These are phyloP conservation scores for Quercus variabilis DNA, from an alignment of 306 rosid genomes.

Conservation along the genomic window DNA sequence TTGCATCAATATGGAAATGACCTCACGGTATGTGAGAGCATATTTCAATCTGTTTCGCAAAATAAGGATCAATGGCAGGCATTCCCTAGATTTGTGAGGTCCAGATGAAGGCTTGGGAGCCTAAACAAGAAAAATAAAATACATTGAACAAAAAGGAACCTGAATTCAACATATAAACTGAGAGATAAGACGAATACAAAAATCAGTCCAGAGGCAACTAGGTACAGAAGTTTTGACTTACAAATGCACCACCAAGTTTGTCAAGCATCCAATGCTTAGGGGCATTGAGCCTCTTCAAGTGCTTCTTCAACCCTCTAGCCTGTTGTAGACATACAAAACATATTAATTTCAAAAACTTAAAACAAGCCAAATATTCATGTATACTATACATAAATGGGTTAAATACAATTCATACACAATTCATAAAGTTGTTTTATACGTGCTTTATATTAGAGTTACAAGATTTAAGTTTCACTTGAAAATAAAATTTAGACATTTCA, in stretches of 20 bases:
- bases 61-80: constrained; percentile 68
- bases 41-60: constrained; percentile 68
- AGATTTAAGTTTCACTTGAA: neutral
- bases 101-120: constrained; percentile 95
- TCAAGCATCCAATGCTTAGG: constrained; percentile 52
- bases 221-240: constrained; percentile 13
- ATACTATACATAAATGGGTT: neutral
- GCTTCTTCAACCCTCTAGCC: constrained; percentile 48
- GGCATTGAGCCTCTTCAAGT: constrained; percentile 52
- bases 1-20: constrained; percentile 78
- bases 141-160: neutral
- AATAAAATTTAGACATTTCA: too few species aligned
- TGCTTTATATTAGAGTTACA: neutral
- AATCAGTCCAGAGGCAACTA: neutral
- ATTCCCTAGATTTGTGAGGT: constrained; percentile 88
- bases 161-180: neutral
- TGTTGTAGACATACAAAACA: constrained; percentile 6
- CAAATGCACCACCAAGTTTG: constrained; percentile 52
- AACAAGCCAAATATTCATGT: neutral
- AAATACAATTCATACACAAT: neutral
- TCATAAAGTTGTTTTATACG: neutral
- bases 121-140: constrained; percentile 12
- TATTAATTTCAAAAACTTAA: neutral
- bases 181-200: neutral
- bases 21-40: constrained; percentile 79